Evolutionary conservation across 2,329 filamentous ascomycete species (phyloP), one percentile per base, ranked within the genome.

Genomic region (Cladorrhinum sp.): DNA sequence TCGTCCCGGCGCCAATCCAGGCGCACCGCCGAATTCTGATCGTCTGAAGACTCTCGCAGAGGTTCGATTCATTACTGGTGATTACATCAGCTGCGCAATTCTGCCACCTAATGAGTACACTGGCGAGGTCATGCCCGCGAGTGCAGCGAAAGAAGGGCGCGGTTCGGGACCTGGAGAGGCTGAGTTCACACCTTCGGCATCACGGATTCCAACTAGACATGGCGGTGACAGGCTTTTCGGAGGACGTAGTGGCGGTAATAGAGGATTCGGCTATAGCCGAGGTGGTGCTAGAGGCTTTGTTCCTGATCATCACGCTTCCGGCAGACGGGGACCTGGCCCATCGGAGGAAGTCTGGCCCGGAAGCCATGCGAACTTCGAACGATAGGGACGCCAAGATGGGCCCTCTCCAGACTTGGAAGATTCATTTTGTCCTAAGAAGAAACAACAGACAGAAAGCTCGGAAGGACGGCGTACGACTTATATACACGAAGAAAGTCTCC

Each of bases 71-170:
- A 89, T 96, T 10, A 89, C 95, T 64, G 93, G 93, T 0, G 93
- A 98, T 74, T 96, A 90, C 71, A 81, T 98, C 45, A 88, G 89
- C 60, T 93, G 91, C 72, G 90, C 91, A 4, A 87, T 96, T 62
- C 78, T 93, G 59, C 87, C 91, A 48, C 91, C 91, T 0, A 77
- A 90, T 24, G 78, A 84, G 29, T 89, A 93, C 9, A 70, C 69
- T 71, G 92, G 92, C 0, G 84, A 84, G 29, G 86, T 96, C 41
- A 87, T 87, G 49, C 85, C 89, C 9, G 78, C 82, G n/a, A 78
- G 81, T 12, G 77, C 77, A 22, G 78, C 80, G 25, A 75, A 77
- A 32, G 74, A 75, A 55, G 77, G 77, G 1, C 74, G 79, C n/a
- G 76, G 73, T 1, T 66, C 68, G n/a, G 76, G 74, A 1, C 67